Percentiles rank a stretch among this genome's conserved stretches.
phyloP scores from a whole-genome alignment of 2,329 filamentous ascomycete species.

The Aspergillus pseudoglaucus region DNA sequence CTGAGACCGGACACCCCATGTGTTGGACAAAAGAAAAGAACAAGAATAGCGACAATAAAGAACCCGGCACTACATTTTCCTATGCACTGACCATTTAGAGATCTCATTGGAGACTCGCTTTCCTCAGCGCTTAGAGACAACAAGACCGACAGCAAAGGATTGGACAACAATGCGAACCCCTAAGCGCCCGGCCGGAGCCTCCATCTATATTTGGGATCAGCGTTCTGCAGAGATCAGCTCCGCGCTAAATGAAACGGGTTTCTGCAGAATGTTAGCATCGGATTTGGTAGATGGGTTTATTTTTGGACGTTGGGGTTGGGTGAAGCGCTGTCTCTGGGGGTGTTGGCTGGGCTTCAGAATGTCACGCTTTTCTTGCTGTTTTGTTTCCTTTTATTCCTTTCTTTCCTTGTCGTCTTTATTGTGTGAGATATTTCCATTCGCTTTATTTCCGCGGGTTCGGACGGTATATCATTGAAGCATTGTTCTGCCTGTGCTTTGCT shows the following conservation, averaged over 20 bases:
- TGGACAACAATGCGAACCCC: not conserved
- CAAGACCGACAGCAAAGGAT: not conserved
- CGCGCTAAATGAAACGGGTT: slow-evolving; percentile 1
- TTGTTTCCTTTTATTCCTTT: no score
- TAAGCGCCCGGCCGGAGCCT: not conserved
- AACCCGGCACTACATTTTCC: no score
- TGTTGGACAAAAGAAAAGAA: no score
- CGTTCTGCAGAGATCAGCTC: not conserved
- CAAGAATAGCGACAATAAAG: no score
- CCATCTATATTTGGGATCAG: not conserved
- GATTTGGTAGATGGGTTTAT: not conserved
- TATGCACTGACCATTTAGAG: not conserved
- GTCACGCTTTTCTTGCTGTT: not conserved
- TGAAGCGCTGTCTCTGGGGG: not conserved
- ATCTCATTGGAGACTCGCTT: not conserved
- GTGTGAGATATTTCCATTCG: not conserved
- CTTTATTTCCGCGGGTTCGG: not conserved
- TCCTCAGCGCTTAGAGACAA: not conserved
- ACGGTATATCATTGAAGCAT: not conserved
- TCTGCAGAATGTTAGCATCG: not conserved
- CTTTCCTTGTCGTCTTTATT: not conserved
- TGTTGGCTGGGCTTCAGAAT: not conserved
- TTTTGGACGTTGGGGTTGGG: not conserved
- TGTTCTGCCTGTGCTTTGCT: slow-evolving; percentile 3
- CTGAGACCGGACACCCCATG: no score